A percentile compares a stretch with the other conserved stretches of the same genome.
These are phyloP conservation scores for Fusarium compactum DNA, from an alignment of 2,329 filamentous ascomycete species.

Conservation along the genomic window DNA sequence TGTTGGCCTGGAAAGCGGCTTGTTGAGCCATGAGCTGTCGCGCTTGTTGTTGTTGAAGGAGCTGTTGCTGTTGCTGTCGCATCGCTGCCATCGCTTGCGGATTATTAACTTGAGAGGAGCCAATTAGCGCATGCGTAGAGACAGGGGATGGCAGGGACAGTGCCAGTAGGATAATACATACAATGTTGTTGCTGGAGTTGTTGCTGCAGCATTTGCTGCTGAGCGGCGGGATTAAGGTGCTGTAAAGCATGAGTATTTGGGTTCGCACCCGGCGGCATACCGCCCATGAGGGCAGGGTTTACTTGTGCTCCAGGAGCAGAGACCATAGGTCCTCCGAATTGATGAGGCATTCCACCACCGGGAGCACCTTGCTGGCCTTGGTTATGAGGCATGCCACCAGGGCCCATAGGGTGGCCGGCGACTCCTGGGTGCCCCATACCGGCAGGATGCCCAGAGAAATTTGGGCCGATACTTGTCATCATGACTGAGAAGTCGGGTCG, in stretches of 20 bases:
- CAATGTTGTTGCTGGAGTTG: constrained; percentile 56
- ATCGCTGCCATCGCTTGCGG: constrained; percentile 56
- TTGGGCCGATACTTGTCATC: constrained; percentile 77
- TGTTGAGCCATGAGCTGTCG: constrained; percentile 69
- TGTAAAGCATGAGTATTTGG: constrained; percentile 78
- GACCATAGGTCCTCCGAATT: constrained; percentile 75
- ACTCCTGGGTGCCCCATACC: constrained; percentile 79
- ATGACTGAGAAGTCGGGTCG: constrained; percentile 62
- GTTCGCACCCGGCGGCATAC: constrained; percentile 76
- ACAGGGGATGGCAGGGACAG: constrained; percentile 22
- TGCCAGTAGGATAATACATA: constrained; percentile 39
- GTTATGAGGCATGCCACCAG: constrained; percentile 71
- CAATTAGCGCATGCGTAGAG: constrained; percentile 25
- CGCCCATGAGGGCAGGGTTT: constrained; percentile 80
- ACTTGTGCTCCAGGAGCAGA: constrained; percentile 79
- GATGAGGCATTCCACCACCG: constrained; percentile 73
- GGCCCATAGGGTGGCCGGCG: constrained; percentile 72
- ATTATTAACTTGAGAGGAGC: constrained; percentile 51
- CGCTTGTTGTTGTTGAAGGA: constrained; percentile 67
- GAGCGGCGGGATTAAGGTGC: constrained; percentile 74
- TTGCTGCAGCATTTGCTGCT: constrained; percentile 69
- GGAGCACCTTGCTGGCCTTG: constrained; percentile 77
- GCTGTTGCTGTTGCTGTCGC: constrained; percentile 69
- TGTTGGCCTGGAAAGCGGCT: constrained; percentile 62
- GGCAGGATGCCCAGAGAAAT: constrained; percentile 75